phyloP scores from a whole-genome alignment of 2,329 filamentous ascomycete genomes.

The Ophidiomyces ophidiicola region DNA sequence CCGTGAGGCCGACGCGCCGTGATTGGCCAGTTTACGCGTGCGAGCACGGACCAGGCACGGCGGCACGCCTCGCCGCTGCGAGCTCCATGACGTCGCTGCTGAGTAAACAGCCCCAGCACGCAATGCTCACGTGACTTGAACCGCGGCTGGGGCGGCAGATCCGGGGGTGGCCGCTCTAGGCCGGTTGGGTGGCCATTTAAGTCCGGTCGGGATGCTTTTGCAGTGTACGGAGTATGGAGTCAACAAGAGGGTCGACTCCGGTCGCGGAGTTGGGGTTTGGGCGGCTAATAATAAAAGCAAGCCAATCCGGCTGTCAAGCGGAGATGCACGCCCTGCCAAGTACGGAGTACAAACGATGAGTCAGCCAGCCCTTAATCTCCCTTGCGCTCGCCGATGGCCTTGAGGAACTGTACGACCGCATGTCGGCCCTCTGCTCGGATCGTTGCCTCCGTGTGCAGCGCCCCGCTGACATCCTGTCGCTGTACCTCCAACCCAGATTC shows the following conservation, averaged over 20 bases:
- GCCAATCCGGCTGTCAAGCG: no score
- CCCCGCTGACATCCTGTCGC: conserved; percentile 32
- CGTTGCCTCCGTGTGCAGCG: conserved; percentile 41
- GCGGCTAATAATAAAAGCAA: no score
- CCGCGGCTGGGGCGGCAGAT: no score
- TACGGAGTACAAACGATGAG: no score
- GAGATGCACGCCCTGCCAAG: no score
- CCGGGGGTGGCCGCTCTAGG: no score
- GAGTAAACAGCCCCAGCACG: background rate
- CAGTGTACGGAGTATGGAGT: no score
- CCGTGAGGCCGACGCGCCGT: conserved; percentile 1
- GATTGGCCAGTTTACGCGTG: conserved; percentile 2
- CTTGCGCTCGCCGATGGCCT: background rate
- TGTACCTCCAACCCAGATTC: conserved; percentile 25
- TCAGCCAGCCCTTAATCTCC: no score
- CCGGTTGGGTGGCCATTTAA: no score
- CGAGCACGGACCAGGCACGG: conserved; percentile 1
- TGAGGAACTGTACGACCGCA: conserved; percentile 23
- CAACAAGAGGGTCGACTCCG: no score
- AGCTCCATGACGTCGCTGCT: background rate
- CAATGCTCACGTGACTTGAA: background rate
- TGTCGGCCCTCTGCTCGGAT: conserved; percentile 33
- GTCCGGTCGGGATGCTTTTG: no score
- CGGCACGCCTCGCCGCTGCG: background rate
- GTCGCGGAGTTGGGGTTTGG: no score